Percentiles rank a stretch among this genome's conserved stretches.
These are phyloP conservation scores for Phalaenopsis equestris DNA, from an alignment of 106 monocot species.

Conservation along the genomic window DNA sequence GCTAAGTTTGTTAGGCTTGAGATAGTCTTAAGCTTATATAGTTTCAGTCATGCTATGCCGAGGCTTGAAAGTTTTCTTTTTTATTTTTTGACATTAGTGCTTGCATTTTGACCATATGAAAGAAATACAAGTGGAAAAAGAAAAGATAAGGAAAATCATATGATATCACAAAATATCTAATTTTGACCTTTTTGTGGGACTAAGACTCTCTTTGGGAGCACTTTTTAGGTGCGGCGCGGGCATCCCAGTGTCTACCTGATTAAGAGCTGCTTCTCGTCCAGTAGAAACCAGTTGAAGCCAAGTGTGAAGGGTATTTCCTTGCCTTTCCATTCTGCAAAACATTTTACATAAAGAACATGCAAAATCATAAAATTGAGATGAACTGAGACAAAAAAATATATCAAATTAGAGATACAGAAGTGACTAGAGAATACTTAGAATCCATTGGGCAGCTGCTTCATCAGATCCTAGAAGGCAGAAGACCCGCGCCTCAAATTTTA, in stretches of 20 bases:
- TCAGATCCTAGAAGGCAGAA: neutral
- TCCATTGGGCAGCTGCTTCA: neutral
- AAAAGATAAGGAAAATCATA: neutral
- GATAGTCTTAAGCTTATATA: neutral
- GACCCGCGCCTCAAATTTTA: slow-evolving; percentile 1
- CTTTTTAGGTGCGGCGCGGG: too few species aligned
- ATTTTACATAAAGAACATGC: neutral
- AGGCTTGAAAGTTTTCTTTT: neutral
- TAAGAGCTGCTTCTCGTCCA: neutral
- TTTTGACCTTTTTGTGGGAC: neutral
- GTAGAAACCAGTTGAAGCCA: neutral
- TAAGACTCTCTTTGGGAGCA: too few species aligned
- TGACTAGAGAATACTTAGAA: neutral
- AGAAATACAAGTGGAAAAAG: neutral
- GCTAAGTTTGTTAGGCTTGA: neutral
- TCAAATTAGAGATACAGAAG: neutral
- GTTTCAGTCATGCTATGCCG: neutral
- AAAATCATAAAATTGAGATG: neutral
- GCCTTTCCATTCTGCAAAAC: slow-evolving; percentile 1
- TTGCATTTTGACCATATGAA: neutral
- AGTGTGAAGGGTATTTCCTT: neutral
- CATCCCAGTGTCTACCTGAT: neutral
- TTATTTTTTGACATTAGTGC: neutral
- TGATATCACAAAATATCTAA: neutral
- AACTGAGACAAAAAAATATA: neutral